These are phyloP conservation scores for Terana coerulea DNA, from an alignment of 768 basidiomycete genomes.

Conservation along the genomic window DNA sequence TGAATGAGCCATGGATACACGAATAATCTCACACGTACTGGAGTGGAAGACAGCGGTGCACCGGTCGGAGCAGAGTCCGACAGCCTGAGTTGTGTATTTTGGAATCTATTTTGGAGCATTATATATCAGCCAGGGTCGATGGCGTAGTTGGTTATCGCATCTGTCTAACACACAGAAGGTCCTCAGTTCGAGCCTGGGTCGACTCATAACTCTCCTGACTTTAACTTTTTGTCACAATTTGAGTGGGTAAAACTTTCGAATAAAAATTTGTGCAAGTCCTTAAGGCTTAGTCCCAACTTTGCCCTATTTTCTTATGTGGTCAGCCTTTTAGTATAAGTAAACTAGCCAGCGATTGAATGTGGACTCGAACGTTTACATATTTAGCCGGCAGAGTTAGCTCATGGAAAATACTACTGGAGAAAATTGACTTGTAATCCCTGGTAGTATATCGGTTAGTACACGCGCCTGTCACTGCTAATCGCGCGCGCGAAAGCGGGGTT, in stretches of 20 bases:
- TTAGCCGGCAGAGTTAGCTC: too few species aligned
- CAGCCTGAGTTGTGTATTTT: too few species aligned
- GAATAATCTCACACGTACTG: neutral
- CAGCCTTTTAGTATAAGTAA: too few species aligned
- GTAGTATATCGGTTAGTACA: slow-evolving; percentile 3
- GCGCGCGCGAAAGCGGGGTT: slow-evolving; percentile 31
- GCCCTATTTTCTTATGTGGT: too few species aligned
- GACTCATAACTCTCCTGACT: slow-evolving; percentile 19
- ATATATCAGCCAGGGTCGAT: slow-evolving; percentile 41
- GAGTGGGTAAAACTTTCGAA: neutral
- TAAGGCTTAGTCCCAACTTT: too few species aligned
- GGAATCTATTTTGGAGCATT: too few species aligned
- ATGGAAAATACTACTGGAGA: too few species aligned
- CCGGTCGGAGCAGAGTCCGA: too few species aligned
- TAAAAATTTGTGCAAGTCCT: too few species aligned
- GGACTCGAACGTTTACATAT: too few species aligned
- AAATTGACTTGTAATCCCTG: neutral
- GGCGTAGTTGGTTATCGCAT: slow-evolving; percentile 84
- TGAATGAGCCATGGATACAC: neutral
- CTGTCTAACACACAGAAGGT: slow-evolving; percentile 82
- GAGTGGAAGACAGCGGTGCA: too few species aligned
- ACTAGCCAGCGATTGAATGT: too few species aligned
- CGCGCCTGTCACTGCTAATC: neutral
- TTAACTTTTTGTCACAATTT: neutral
- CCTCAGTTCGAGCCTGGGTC: slow-evolving; percentile 69